Conservation (phyloP, 345 rosid genomes). For the Pugionium cornutum region DNA sequence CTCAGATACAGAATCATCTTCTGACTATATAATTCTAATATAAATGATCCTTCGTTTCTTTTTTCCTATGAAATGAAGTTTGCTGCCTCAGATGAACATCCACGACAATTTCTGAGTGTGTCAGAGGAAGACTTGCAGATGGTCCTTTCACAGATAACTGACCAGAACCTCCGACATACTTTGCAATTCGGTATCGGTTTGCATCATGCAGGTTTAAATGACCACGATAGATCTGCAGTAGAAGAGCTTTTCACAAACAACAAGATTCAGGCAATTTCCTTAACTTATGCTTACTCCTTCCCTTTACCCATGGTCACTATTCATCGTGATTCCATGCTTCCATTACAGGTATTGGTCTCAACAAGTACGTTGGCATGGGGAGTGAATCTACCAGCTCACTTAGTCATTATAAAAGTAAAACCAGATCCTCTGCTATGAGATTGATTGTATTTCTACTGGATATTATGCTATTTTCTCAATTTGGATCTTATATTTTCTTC, state of each 20-base stretch:
- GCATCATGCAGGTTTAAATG: constrained; percentile 97
- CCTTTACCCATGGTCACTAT: constrained; percentile 9
- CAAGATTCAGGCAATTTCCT: constrained; percentile 80
- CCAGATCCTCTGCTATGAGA: constrained; percentile 18
- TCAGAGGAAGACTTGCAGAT: constrained; percentile 88
- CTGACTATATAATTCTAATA: constrained; percentile 13
- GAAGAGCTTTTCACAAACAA: constrained; percentile 96
- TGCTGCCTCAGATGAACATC: constrained; percentile 96
- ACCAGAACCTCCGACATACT: constrained; percentile 92
- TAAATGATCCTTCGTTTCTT: constrained; percentile 9
- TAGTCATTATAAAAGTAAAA: constrained; percentile 91
- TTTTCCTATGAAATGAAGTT: constrained; percentile 51
- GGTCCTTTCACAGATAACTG: constrained; percentile 91
- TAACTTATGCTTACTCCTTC: constrained; percentile 22
- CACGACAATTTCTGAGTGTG: constrained; percentile 81
- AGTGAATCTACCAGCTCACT: constrained; percentile 95
- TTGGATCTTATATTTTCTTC: constrained; percentile 14
- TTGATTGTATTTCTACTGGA: constrained; percentile 6
- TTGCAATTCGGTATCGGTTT: constrained; percentile 95
- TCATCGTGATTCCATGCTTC: constrained; percentile 24
- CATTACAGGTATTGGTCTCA: constrained; percentile 81
- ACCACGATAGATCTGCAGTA: constrained; percentile 86
- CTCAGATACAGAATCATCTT: constrained; percentile 7
- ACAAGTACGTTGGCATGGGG: constrained; percentile 99
- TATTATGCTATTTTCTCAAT: constrained; percentile 1